phyloP scores from a whole-genome alignment of 2,329 filamentous ascomycete species.

The Myriangium duriaei region DNA sequence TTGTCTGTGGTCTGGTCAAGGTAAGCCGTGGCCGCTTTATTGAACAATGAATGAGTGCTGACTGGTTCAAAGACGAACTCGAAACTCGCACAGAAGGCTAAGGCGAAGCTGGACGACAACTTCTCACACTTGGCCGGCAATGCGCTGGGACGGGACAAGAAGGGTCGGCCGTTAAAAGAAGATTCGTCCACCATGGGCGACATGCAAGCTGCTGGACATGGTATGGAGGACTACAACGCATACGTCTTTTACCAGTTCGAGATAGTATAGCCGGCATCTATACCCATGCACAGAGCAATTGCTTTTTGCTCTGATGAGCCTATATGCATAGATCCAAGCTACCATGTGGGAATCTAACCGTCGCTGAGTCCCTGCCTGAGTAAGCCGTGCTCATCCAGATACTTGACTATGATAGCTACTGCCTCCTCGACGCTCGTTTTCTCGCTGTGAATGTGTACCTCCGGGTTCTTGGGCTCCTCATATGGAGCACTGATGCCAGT shows the following conservation, averaged over 20 bases:
- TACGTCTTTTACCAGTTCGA: constrained; percentile 97
- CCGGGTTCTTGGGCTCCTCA: constrained; percentile 72
- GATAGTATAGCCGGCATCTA: constrained; percentile 37
- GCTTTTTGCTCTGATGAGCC: constrained; percentile 1
- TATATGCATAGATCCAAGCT: constrained; percentile 4
- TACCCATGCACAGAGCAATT: constrained; percentile 8
- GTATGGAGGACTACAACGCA: constrained; percentile 68
- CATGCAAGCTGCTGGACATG: constrained; percentile 61
- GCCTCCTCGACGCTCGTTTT: constrained; percentile 78
- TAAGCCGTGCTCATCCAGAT: constrained; percentile 59
- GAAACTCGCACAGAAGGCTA: constrained; percentile 69
- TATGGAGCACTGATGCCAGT: constrained; percentile 93
- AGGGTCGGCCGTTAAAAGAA: constrained; percentile 81
- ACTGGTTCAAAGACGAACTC: constrained; percentile 51
- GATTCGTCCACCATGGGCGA: constrained; percentile 68
- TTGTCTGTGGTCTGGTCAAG: constrained; percentile 72
- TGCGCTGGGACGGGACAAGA: constrained; percentile 86
- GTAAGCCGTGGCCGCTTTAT: constrained; percentile 38
- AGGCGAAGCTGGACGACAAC: constrained; percentile 54
- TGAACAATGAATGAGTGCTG: constrained; percentile 7
- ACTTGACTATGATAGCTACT: constrained; percentile 70
- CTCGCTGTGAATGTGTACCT: constrained; percentile 77
- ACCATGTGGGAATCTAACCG: neutral
- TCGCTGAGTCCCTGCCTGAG: constrained; percentile 25
- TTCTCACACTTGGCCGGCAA: constrained; percentile 93